phyloP scores from a whole-genome alignment of 805 yeast species.

The Monosporozyma yasuniensis region DNA sequence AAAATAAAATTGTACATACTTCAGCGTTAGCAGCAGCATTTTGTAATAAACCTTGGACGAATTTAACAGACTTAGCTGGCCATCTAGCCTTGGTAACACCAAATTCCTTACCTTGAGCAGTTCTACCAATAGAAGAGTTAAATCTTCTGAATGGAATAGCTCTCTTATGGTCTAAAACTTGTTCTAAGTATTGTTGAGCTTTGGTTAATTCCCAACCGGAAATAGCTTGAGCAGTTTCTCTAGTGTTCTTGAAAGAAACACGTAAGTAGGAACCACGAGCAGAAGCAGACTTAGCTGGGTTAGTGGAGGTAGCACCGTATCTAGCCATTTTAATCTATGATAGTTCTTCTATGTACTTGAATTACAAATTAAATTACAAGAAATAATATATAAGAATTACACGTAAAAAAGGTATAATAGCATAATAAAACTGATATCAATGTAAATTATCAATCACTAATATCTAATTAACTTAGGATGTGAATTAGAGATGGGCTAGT shows the following conservation, averaged over 20 bases:
- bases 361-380: background rate
- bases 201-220: slow-evolving; percentile 94
- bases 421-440: background rate
- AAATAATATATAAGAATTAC: background rate
- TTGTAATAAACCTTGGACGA: slow-evolving; percentile 85
- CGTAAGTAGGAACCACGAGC: slow-evolving; percentile 99
- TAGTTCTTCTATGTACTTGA: background rate
- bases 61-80: slow-evolving; percentile 98
- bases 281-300: slow-evolving; percentile 99
- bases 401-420: background rate
- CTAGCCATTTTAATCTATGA: slow-evolving; percentile 66
- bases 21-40: slow-evolving; percentile 99
- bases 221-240: slow-evolving; percentile 98
- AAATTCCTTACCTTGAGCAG: slow-evolving; percentile 99
- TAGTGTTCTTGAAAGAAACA: slow-evolving; percentile 99
- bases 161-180: slow-evolving; percentile 96
- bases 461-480: background rate
- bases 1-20: slow-evolving; percentile 32
- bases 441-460: background rate
- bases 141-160: slow-evolving; percentile 99
- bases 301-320: slow-evolving; percentile 98
- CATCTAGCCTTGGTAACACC: slow-evolving; percentile 99
- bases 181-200: slow-evolving; percentile 93
- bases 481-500: background rate
- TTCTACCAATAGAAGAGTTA: slow-evolving; percentile 94